Evolutionary conservation across 768 basidiomycete genomes (phyloP).

Genomic region (Tulasnella sp.): DNA sequence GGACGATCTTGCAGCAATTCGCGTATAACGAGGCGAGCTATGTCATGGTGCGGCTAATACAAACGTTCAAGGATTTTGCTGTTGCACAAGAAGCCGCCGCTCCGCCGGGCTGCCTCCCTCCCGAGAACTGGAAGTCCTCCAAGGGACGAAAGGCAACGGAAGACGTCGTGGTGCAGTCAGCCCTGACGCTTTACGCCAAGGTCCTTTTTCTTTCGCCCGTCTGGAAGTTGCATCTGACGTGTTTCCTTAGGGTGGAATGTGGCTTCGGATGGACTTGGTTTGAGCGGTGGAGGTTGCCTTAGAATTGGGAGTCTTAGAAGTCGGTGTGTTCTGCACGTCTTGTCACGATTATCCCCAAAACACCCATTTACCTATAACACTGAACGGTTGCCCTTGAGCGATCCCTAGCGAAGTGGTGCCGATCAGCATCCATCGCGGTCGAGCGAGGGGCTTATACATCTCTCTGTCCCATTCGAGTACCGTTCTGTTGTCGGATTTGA

Average conservation of each 20-base stretch:
- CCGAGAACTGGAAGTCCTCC: conserved; percentile 8
- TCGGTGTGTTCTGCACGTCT: too few species aligned
- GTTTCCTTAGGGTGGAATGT: conserved; percentile 15
- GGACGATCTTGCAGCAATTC: conserved; percentile 9
- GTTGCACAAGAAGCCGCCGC: conserved; percentile 13
- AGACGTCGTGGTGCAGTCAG: conserved; percentile 12
- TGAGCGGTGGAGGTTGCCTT: too few species aligned
- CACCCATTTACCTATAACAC: too few species aligned
- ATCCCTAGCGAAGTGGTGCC: too few species aligned
- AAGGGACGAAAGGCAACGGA: conserved; percentile 10
- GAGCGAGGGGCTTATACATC: too few species aligned
- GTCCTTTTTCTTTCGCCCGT: neutral
- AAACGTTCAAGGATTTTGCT: conserved; percentile 7
- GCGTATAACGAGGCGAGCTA: conserved; percentile 19
- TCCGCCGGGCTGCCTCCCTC: conserved; percentile 7
- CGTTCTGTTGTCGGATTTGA: too few species aligned
- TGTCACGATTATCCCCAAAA: too few species aligned
- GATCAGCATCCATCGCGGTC: too few species aligned
- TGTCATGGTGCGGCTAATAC: conserved; percentile 15
- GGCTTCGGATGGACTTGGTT: conserved; percentile 15
- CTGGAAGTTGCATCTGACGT: neutral
- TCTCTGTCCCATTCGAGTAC: too few species aligned
- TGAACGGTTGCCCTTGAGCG: too few species aligned
- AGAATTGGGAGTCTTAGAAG: too few species aligned
- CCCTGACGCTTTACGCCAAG: conserved; percentile 17